Evolutionary conservation across 805 yeast species (phyloP), one percentile per base, ranked within the genome.

Genomic region (Starmerella vitae): DNA sequence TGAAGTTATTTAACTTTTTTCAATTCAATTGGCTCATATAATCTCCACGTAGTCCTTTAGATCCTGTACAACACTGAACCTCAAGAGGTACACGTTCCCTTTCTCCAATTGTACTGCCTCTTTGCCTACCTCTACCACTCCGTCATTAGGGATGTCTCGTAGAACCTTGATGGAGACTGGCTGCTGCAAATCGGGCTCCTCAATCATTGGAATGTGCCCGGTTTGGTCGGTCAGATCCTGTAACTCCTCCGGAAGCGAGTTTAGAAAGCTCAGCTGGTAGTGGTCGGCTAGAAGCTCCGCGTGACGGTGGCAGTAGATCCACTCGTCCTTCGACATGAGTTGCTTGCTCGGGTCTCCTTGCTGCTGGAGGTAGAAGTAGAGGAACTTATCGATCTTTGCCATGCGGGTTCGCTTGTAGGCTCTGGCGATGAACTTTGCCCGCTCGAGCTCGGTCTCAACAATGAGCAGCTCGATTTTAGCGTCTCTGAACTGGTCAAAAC

Each of bases 361-460:
- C 15, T 65, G 68, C 21, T 37, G 40, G 13, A 46, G 24, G 20
- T 59, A 73, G 51, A 63, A 74, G 4, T 80, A 62, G 20, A 83
- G 66, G 57, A 62, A 76, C 45, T 67, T 68, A 60, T 85, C 95
- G 34, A 91, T 71, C 58, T 86, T 44, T 64, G 55, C 61, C 40
- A 85, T 58, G 42, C 98, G 65, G 5, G 88, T 71, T 45, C 98
- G 68, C 25, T 86, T 63, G 56, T 84, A 88, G 12, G 83, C 70
- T 37, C 96, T 62, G n/a, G 86, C 65, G 26, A 88, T 59, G 55
- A 78, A 91, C 51, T 78, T 83, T 22, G 84, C 71, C 41, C 98
- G 64, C 51, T 91, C 97, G 19, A 91, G 68, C 50, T 91, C 97
- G 12, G 93, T 78, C 54, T 91, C 98, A 49, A 88, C 76, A 19